phyloP scores from a whole-genome alignment of 176 grass and related monocot species.

The Alloteropsis semialata region DNA sequence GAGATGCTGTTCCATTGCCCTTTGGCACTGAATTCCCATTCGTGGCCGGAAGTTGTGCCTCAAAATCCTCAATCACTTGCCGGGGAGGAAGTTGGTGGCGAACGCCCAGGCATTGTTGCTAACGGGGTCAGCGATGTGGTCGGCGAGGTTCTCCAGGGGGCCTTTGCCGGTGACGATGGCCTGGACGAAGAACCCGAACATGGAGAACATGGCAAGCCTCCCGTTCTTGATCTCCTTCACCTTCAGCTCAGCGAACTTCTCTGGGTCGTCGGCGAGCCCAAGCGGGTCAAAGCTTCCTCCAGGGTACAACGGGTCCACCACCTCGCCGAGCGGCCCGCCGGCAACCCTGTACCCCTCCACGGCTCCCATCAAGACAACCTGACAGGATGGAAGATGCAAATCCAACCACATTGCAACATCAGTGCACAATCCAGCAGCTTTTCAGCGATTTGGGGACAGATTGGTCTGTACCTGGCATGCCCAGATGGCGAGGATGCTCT shows the following conservation, averaged over 20 bases:
- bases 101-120: constrained; percentile 45
- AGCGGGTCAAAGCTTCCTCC: constrained; percentile 27
- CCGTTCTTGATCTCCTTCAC: constrained; percentile 54
- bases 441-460: neutral
- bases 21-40: neutral
- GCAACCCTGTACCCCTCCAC: constrained; percentile 23
- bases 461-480: constrained; percentile 31
- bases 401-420: neutral
- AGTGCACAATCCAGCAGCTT: neutral
- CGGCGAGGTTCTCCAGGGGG: constrained; percentile 33
- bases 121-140: constrained; percentile 42
- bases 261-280: constrained; percentile 33
- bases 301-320: constrained; percentile 28
- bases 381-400: neutral
- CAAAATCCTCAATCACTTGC: neutral
- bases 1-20: neutral
- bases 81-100: constrained; percentile 39
- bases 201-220: constrained; percentile 45
- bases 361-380: constrained; percentile 30
- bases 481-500: constrained; percentile 74
- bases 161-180: constrained; percentile 46
- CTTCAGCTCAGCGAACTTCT: constrained; percentile 35
- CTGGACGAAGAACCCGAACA: constrained; percentile 49
- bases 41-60: too few relatives aligned
- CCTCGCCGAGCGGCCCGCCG: constrained; percentile 26